Evolutionary conservation across 345 rosid genomes (phyloP), one percentile per base, ranked within the genome.

Genomic region (Pistacia atlantica): DNA sequence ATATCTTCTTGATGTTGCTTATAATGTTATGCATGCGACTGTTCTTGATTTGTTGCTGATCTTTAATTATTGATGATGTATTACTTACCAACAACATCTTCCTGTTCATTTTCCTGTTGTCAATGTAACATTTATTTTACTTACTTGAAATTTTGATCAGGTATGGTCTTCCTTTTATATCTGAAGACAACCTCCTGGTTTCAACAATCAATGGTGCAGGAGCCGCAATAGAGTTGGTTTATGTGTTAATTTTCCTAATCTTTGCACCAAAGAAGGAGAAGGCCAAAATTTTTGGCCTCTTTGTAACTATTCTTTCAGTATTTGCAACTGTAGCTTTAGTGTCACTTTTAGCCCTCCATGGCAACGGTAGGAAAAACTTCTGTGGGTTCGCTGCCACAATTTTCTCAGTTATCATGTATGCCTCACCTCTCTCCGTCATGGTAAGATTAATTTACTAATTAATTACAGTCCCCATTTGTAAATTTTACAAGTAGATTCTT

Each of bases 331-430:
- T 90, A 13, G 97, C 84, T 57, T 75, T 90, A 1, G 87, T 94
- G 12, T 96, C 99, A 42, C 64, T 90, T 80, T 77, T 91, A 45
- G 95, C 89, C 69, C 86, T 94, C 54, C 93, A 90, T 49, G 98
- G 90, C 65, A 84, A 80, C 65, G 3, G 37, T 0, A 90, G 99
- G 72, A 94, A 92, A 81, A 82, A 89, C 80, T 94, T 96, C 55
- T 92, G 98, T 57, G 99, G 99, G 14, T 57, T 88, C 18, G 95
- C 93, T 48, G 92, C 98, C 22, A 71, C 97, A 57, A 76, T 96
- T 73, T 96, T 96, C 89, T 96, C 99, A 22, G 88, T 92, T 80
- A 84, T 92, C 88, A 96, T 96, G 99, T 96, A 96, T 80, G 99
- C 82, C 69, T 93, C 99, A 11, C 99, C 99, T 28, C 97, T 96